These are phyloP conservation scores for Solanum medicagineum DNA, from an alignment of 257 asterid genomes.

Conservation along the genomic window DNA sequence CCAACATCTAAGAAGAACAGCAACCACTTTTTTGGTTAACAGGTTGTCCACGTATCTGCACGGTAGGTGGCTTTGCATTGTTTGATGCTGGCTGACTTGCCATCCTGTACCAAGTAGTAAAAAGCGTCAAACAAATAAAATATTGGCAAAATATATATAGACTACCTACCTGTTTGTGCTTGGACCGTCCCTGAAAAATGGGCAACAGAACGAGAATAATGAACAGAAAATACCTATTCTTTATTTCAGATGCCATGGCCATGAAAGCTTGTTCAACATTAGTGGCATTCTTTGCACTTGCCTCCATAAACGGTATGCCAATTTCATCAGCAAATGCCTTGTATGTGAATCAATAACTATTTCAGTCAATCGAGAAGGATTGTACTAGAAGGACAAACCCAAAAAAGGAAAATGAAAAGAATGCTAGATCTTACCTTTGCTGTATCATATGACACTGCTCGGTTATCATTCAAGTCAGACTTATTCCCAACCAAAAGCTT, in stretches of 20 bases:
- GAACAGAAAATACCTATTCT: constrained; percentile 39
- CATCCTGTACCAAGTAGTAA: constrained; percentile 35
- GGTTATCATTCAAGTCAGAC: constrained; percentile 52
- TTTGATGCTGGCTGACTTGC: constrained; percentile 53
- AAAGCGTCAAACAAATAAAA: neutral
- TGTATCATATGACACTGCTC: constrained; percentile 64
- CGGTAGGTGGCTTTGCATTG: constrained; percentile 54
- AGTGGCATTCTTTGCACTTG: constrained; percentile 62
- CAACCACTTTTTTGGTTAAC: constrained; percentile 66
- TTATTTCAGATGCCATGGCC: constrained; percentile 74
- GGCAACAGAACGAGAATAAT: neutral
- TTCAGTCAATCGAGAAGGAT: neutral
- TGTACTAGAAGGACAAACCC: neutral
- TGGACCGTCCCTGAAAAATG: neutral
- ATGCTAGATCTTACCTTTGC: constrained; percentile 45
- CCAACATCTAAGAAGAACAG: constrained; percentile 30
- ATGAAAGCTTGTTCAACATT: constrained; percentile 82
- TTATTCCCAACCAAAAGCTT: constrained; percentile 79
- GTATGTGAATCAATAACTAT: neutral
- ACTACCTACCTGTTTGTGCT: neutral
- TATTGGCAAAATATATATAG: neutral
- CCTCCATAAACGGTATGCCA: constrained; percentile 78
- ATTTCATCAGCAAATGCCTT: constrained; percentile 78
- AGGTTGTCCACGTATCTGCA: constrained; percentile 75
- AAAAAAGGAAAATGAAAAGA: neutral